phyloP scores from a whole-genome alignment of 2,329 filamentous ascomycete genomes.

The Fusarium heterosporum region DNA sequence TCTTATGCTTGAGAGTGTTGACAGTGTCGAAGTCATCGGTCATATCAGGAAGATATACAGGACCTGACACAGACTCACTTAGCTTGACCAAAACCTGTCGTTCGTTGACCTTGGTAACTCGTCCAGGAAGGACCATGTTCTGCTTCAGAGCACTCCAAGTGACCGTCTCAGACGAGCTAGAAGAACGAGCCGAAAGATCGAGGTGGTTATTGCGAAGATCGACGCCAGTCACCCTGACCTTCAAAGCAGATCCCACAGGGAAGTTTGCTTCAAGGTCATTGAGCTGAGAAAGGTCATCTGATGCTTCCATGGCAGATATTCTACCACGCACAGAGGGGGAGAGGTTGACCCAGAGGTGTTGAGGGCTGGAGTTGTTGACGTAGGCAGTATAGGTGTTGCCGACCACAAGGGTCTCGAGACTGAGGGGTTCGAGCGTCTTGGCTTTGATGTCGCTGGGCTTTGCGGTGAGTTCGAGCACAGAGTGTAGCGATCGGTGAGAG shows the following conservation, averaged over 20 bases:
- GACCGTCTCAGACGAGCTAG: conserved; percentile 61
- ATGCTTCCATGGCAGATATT: conserved; percentile 84
- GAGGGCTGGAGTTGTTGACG: conserved; percentile 87
- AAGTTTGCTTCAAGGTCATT: conserved; percentile 83
- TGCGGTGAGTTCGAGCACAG: conserved; percentile 87
- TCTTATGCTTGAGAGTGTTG: conserved; percentile 78
- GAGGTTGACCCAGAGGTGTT: conserved; percentile 89
- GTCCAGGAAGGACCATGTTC: conserved; percentile 84
- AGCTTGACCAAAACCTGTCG: conserved; percentile 87
- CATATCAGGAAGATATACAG: conserved; percentile 84
- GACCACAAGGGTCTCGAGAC: conserved; percentile 77
- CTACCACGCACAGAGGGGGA: conserved; percentile 89
- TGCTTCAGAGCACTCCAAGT: conserved; percentile 78
- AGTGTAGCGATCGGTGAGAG: conserved; percentile 83
- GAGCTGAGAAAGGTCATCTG: conserved; percentile 84
- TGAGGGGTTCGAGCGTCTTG: conserved; percentile 63
- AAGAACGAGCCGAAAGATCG: conserved; percentile 83
- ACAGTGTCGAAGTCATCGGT: conserved; percentile 87
- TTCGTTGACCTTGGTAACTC: conserved; percentile 87
- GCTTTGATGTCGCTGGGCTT: conserved; percentile 75
- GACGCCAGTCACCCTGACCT: conserved; percentile 80
- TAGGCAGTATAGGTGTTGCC: conserved; percentile 83
- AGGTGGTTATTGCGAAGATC: conserved; percentile 79
- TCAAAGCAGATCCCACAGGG: conserved; percentile 88
- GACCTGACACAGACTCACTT: conserved; percentile 81